Base-by-base conservation (phyloP, 1,284 basidiomycete genomes). In the Singerocomus inundabilis region DNA sequence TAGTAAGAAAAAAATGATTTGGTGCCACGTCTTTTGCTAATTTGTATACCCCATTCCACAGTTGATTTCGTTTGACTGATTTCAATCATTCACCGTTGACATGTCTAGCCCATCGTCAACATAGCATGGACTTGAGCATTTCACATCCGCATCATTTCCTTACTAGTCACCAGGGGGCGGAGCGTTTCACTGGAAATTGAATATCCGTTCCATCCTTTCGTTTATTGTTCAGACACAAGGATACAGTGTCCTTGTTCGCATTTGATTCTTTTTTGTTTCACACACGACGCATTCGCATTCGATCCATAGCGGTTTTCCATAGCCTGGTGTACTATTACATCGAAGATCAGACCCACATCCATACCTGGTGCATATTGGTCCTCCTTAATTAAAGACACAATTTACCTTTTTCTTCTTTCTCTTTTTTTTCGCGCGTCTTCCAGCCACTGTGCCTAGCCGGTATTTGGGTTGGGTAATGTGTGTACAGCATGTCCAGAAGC, bases 131-230 rank as follows among this genome's bases (percentile, higher is more conserved):
- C 62, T 50, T 46, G 42, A 34, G 52, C 58, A 65, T 53, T 51
- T 61, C 32, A 51, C 64, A 62, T 64, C 39, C n/a, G 42, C 61
- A 68, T 67, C 49, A 47, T 48, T 15, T 30, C 26, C 24, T 46
- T 49, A 52, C 32, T 29, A 36, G 31, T 49, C 51, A 54, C 46
- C 55, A 57, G 52, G 38, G 38, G 49, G 33, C 57, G 49, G 61
- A 52, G 29, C 21, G 55, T 13, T 63, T 64, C 62, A 55, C 57
- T 63, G 62, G 62, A 58, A 63, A 33, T 64, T 66, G 63, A 58
- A 52, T 55, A 18, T 51, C 57, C 61, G 50, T 48, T 18, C 44
- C 44, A 26, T 49, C 50, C 48, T 24, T 49, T 47, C 56, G 16
- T 65, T 64, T 47, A 15, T 56, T 58, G 24, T 35, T 49, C 53